Evolutionary conservation across 2,329 filamentous ascomycete species (phyloP), one percentile per base, ranked within the genome.

Genomic region (Fusarium sp.): DNA sequence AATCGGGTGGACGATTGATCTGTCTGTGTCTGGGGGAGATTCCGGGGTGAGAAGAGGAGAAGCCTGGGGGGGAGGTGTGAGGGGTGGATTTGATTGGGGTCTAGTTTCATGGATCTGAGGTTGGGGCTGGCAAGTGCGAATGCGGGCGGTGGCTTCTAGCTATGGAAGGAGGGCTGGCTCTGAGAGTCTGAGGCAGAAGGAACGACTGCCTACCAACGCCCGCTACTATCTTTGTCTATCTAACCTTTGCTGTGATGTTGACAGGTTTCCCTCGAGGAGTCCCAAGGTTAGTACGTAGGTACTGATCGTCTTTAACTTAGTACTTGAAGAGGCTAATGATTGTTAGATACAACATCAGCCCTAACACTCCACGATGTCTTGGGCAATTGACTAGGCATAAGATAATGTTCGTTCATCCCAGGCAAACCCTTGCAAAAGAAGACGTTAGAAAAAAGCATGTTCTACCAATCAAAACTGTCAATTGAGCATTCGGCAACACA

Each of bases 21-120:
- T 67, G 54, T n/a, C 46, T 31, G 42, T 55, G 52, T 37, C 59
- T 56, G 47, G 59, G 65, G 57, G 44, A 57, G 52, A 62, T 58
- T 62, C 49, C 49, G 61, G 65, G 65, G 65, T 61, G 59, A 65
- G 53, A 46, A 55, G 57, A 46, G 40, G 23, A 23, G 23, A 23
- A 23, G 23, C 23, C 23, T 23, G 23, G 23, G 58, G 58, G 58
- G 41, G 26, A 28, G 40, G 26, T 9, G 30, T 30, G 30, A 51
- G 46, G 30, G 16, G 62, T 62, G 62, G 5, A 51, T 40, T 40
- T 18, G 23, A 38, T 50, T 50, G 23, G 33, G 46, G 23, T 28
- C 23, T 50, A 50, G 46, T 36, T 26, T 38, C 8, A 18, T 68
- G 61, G 51, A 28, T 51, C 61, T 44, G 50, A 37, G 40, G 45